Base-by-base conservation (phyloP, 306 rosid genomes). In the Ziziphus jujuba region DNA sequence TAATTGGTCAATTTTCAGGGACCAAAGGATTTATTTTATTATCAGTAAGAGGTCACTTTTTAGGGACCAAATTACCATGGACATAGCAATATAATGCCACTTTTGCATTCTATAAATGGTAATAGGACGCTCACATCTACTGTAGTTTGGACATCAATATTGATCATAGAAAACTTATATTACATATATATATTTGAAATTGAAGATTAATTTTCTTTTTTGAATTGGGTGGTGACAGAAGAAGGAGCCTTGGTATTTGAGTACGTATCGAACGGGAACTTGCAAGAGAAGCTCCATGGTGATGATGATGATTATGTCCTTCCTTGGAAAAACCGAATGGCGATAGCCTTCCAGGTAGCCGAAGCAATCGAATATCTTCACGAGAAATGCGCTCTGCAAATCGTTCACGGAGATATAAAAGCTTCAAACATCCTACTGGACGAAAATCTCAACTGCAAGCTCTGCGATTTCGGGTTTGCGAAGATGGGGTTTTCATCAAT, bases 391-490 rank as follows among this genome's bases (percentile, higher is more conserved):
- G 52, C 31, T 38, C 63, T 78, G 2, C 88, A 81, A 67, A 75
- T 84, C 24, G 83, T 84, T 8, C 88, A 84, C 47, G 77, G 81
- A 57, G 88, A 84, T 65, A 68, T 84, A 50, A 84, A 84, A 34
- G 66, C 85, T 5, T 74, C 88, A 5, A 84, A 84, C 44, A 61
- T 84, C 43, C 75, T 84, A 4, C 76, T 84, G 1, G 85, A 84
- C 76, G 34, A 60, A 1, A 25, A 40, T 40, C 77, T 84, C 34
- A 67, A 84, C 31, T 66, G 76, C 62, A 74, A 72, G 70, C 79
- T 84, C 61, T 84, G 88, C 68, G 85, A 84, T 59, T 84, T 84
- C 35, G 88, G 88, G 2, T 80, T 77, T 0, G 85, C 88, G 2
- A 84, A 77, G 36, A 74, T 77, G 85, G 88, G 85, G 5, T 84